Evolutionary conservation across 495 filamentous ascomycete genomes (phyloP), one percentile per base, ranked within the genome.

Genomic region (Aspergillus incahuasiensis): DNA sequence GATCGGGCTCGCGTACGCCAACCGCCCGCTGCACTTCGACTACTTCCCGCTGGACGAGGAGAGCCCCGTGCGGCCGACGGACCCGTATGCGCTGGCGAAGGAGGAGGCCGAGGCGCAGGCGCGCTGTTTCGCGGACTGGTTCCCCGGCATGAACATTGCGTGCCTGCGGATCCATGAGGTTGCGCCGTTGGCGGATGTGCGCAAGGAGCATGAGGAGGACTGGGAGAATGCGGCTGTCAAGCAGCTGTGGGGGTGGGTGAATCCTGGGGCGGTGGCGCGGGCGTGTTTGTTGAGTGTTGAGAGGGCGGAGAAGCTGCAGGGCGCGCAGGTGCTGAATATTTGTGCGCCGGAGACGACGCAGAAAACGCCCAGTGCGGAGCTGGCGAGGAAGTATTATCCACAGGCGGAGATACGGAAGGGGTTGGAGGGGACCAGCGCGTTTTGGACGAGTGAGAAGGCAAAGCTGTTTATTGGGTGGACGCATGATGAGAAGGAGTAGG

Each of bases 11-110:
- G 61, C 45, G 34, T 63, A 57, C 35, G 54, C 61, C 16, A 57
- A 50, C 11, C 54, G 47, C 20, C 61, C 61, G 8, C 34, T 63
- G 28, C 11, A 52, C 11, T 63, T 63, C 32, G 61, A 63, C 38
- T 63, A 63, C 39, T 60, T 63, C 47, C 61, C 61, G 15, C 50
- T 63, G 28, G 61, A 63, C n/a, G 61, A 63, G 48, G 54, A 59
- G 12, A 46, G 50, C 3, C 54, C 57, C 5, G 44, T 53, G 20
- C 54, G 44, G 0, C 61, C 61, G 42, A 63, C 61, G 3, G 61
- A 63, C 41, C 30, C 61, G 2, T 60, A 63, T 44, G 57, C 61
- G 2, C 54, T 63, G 1, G 61, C 61, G 0, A 63, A 63, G 22
- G 54, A 56, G 7, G 61, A 63, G 44, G 54, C 61, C 13, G 61